phyloP scores from a whole-genome alignment of 2,329 filamentous ascomycete genomes.

The Canariomyces notabilis region DNA sequence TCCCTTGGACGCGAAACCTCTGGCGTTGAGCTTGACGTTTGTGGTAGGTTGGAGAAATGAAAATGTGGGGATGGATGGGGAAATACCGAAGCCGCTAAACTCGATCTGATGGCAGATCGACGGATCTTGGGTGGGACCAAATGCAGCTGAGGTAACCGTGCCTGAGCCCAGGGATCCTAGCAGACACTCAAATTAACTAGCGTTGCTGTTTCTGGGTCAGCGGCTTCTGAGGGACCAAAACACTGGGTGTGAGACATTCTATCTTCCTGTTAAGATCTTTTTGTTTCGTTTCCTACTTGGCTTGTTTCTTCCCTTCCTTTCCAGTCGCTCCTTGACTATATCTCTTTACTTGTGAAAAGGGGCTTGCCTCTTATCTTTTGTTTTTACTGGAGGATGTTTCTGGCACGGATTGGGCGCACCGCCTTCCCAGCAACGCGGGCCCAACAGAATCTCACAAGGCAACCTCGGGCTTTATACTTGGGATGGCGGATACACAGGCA shows the following conservation, averaged over 20 bases:
- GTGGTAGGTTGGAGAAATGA: neutral
- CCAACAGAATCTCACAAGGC: neutral
- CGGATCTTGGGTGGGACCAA: too few species aligned
- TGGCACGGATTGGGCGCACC: slow-evolving; percentile 10
- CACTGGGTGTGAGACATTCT: too few species aligned
- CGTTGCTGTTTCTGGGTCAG: too few species aligned
- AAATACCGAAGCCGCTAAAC: neutral
- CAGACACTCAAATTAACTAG: too few species aligned
- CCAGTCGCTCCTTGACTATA: neutral
- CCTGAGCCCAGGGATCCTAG: too few species aligned
- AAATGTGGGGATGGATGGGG: neutral
- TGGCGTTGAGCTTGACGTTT: neutral
- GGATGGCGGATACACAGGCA: neutral
- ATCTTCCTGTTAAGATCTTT: slow-evolving; percentile 7
- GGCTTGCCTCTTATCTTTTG: neutral
- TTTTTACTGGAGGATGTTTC: slow-evolving; percentile 6
- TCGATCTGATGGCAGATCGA: neutral
- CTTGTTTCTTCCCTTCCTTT: slow-evolving; percentile 2
- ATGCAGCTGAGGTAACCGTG: too few species aligned
- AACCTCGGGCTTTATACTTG: neutral
- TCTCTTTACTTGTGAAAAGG: neutral
- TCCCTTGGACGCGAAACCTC: slow-evolving; percentile 8
- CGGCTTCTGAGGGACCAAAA: too few species aligned
- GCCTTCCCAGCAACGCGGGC: neutral
- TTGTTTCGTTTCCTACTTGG: neutral